Base-by-base conservation (phyloP, 106 monocot genomes). In the Dactylorhiza incarnata region DNA sequence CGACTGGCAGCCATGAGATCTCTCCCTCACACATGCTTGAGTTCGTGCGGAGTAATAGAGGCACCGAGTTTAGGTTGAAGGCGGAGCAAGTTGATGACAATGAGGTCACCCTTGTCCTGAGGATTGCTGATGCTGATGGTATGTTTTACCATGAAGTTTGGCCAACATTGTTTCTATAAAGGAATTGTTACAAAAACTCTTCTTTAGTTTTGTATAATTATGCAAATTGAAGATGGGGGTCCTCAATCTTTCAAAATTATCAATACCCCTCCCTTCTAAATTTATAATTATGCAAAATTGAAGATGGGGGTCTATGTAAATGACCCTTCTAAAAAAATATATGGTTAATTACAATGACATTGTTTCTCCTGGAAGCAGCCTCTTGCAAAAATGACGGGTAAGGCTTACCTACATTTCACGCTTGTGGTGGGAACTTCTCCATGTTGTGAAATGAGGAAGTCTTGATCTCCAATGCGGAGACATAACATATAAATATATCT, bases 61-160 rank as follows among this genome's bases (percentile, higher is more conserved):
- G 73, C 53, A 82, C 82, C 19, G 86, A 86, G 56, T 82, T 88
- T 43, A 86, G 71, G 25, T 48, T 91, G 46, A 84, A 73, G 74
- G 91, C 86, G 20, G 84, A 82, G 80, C 77, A 73, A 82, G 61
- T 48, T 37, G 71, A 82, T 9, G 78, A 84, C 49, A 82, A 74
- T 44, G 72, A 68, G 17, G 68, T 91, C 16, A 73, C 76, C 20
- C 49, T 91, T 9, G 53, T 79, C 29, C 59, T 91, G 73, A 71
- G 85, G 26, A 88, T 91, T 45, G 75, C 72, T 37, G 70, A 78
- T 76, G 73, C 52, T 19, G 63, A 7, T 78, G 86, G 91, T 91
- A 73, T 26, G 76, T 80, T 69, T 49, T 22, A 65, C 4, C 3
- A 8, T 13, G 24, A 65, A 3, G 19, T 58, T 58, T 15, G 19